These are phyloP conservation scores for Escallonia herrerae DNA, from an alignment of 129 eudicot genomes.

Conservation along the genomic window DNA sequence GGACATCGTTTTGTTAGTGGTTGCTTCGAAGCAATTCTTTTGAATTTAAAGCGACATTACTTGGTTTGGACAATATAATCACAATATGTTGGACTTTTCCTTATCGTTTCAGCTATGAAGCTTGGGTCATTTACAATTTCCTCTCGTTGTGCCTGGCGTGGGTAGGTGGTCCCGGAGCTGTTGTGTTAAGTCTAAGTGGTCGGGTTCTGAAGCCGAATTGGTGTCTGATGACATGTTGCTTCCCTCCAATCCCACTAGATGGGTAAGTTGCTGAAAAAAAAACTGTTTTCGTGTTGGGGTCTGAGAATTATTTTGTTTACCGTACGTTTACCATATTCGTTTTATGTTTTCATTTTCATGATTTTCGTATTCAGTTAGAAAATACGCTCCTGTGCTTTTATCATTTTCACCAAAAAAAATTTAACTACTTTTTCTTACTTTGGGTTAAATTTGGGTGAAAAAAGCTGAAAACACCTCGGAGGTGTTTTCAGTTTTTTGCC, in stretches of 20 bases:
- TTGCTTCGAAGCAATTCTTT: neutral
- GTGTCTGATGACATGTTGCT: slow-evolving; percentile 64
- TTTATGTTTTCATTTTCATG: too few relatives aligned
- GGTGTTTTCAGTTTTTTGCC: too few relatives aligned
- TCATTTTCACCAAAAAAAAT: too few relatives aligned
- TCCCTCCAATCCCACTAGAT: slow-evolving; percentile 58
- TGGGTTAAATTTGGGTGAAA: too few relatives aligned
- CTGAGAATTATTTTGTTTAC: too few relatives aligned
- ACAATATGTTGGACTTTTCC: slow-evolving; percentile 1
- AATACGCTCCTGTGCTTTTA: too few relatives aligned
- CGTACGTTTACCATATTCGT: too few relatives aligned
- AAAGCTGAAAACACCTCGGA: too few relatives aligned
- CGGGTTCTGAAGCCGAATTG: slow-evolving; percentile 49
- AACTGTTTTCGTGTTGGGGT: neutral
- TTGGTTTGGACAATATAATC: neutral
- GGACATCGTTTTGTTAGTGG: neutral
- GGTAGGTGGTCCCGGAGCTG: slow-evolving; percentile 78
- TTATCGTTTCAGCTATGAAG: slow-evolving; percentile 51
- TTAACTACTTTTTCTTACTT: too few relatives aligned
- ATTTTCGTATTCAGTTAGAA: too few relatives aligned
- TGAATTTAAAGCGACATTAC: neutral
- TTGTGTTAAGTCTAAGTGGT: slow-evolving; percentile 48
- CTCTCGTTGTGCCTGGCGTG: slow-evolving; percentile 61
- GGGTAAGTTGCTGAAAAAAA: slow-evolving; percentile 36
- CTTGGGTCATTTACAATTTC: slow-evolving; percentile 69